A percentile compares a stretch with the other conserved stretches of the same genome.
Conservation (phyloP, 257 asterid genomes). For the Nicotiana benthamiana region DNA sequence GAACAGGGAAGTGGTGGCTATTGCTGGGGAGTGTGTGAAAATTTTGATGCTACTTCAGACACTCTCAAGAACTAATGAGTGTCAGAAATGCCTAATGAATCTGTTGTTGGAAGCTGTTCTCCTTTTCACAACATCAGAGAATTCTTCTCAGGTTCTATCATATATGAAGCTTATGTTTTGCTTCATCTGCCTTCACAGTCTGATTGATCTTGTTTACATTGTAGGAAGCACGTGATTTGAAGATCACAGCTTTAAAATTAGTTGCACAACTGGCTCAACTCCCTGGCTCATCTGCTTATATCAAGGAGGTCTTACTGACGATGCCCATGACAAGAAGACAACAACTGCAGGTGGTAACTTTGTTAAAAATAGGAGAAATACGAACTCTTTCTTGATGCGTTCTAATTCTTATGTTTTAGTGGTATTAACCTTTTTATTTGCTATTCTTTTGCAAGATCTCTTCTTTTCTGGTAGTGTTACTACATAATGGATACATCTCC, state of each 20-base stretch:
- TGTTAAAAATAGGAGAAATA: not conserved
- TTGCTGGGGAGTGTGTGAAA: conserved; percentile 86
- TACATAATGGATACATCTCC: not conserved
- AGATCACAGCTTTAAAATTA: conserved; percentile 46
- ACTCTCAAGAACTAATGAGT: conserved; percentile 44
- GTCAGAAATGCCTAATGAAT: conserved; percentile 58
- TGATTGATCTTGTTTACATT: conserved; percentile 8
- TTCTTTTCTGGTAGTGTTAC: not conserved
- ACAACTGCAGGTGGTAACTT: conserved; percentile 71
- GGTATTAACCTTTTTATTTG: not conserved
- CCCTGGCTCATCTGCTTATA: conserved; percentile 56
- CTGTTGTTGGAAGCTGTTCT: conserved; percentile 74
- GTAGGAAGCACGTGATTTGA: conserved; percentile 65
- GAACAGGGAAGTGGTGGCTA: conserved; percentile 57
- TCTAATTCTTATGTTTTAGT: not conserved
- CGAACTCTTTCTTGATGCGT: not conserved
- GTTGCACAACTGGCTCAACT: conserved; percentile 94
- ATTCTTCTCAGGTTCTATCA: conserved; percentile 55
- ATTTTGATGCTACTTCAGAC: conserved; percentile 71
- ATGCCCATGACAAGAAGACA: conserved; percentile 77
- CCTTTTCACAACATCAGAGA: conserved; percentile 50
- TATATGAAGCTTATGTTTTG: not conserved
- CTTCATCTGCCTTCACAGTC: conserved; percentile 8
- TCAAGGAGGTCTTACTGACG: conserved; percentile 67
- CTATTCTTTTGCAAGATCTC: not conserved